Evolutionary conservation across 306 rosid genomes (phyloP).

Genomic region (Begonia peltatifolia): DNA sequence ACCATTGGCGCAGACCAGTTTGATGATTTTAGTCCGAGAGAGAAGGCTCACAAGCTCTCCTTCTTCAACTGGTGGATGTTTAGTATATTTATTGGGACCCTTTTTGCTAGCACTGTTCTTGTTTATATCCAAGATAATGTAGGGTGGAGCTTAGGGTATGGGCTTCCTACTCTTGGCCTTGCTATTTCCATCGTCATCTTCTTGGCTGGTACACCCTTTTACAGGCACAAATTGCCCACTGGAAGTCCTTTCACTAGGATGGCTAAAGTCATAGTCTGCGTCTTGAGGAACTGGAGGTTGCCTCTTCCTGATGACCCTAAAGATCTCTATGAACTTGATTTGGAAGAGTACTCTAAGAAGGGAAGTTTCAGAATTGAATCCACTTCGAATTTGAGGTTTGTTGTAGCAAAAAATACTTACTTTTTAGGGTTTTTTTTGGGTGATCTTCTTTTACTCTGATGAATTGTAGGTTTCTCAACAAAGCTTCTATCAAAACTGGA

Average conservation of each 20-base stretch:
- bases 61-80: slow-evolving; percentile 99
- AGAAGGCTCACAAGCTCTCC: slow-evolving; percentile 61
- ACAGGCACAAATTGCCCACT: slow-evolving; percentile 49
- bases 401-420: background rate
- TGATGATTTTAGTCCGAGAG: slow-evolving; percentile 63
- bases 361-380: slow-evolving; percentile 51
- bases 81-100: slow-evolving; percentile 67
- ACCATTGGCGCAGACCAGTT: slow-evolving; percentile 93
- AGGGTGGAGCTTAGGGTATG: slow-evolving; percentile 89
- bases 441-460: background rate
- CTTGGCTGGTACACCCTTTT: slow-evolving; percentile 50
- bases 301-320: slow-evolving; percentile 38
- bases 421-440: background rate
- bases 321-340: slow-evolving; percentile 42
- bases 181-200: slow-evolving; percentile 44
- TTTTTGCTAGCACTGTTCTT: slow-evolving; percentile 59
- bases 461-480: slow-evolving; percentile 7
- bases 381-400: slow-evolving; percentile 64
- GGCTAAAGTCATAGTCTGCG: slow-evolving; percentile 48
- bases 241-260: slow-evolving; percentile 43
- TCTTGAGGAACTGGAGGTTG: slow-evolving; percentile 43
- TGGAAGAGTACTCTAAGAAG: slow-evolving; percentile 31
- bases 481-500: slow-evolving; percentile 13
- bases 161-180: slow-evolving; percentile 72
- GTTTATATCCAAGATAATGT: slow-evolving; percentile 78